Percentiles rank a stretch among this genome's conserved stretches.
These are phyloP conservation scores for Xylaria curta DNA, from an alignment of 495 filamentous ascomycete genomes.

Conservation along the genomic window DNA sequence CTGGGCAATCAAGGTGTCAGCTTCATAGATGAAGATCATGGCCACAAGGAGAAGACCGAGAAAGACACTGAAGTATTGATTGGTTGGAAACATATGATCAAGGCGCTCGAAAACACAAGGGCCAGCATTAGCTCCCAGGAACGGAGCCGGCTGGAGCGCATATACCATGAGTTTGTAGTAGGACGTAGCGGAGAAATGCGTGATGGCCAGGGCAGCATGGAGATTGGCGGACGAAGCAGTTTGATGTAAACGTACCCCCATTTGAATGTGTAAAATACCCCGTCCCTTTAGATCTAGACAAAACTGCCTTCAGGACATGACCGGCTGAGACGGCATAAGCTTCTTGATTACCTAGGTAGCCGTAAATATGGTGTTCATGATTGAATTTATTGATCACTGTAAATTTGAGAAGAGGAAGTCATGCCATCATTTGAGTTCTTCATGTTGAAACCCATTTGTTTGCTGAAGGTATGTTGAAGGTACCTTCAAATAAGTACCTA, in stretches of 20 bases:
- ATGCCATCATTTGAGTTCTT: too few species aligned
- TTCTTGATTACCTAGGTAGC: not conserved
- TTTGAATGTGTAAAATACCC: not conserved
- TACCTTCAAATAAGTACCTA: not conserved
- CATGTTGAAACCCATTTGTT: too few species aligned
- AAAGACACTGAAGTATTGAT: constrained; percentile 73
- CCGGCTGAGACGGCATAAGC: not conserved
- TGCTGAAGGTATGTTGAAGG: too few species aligned
- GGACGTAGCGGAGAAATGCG: constrained; percentile 94
- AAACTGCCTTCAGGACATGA: not conserved
- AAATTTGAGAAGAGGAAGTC: not conserved
- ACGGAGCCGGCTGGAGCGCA: constrained; percentile 70
- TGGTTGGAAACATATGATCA: constrained; percentile 83
- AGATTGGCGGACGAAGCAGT: constrained; percentile 90
- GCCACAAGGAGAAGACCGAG: constrained; percentile 42
- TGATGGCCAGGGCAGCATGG: constrained; percentile 84
- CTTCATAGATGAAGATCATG: constrained; percentile 36
- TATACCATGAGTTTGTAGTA: constrained; percentile 91
- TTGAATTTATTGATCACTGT: not conserved
- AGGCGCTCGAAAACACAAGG: constrained; percentile 76
- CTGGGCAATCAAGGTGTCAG: constrained; percentile 52
- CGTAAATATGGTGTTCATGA: not conserved
- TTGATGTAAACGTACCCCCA: constrained; percentile 67
- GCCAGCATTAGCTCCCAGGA: constrained; percentile 83
- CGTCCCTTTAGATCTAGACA: not conserved